phyloP scores from a whole-genome alignment of 805 yeast species.

The Lipomyces kockii region DNA sequence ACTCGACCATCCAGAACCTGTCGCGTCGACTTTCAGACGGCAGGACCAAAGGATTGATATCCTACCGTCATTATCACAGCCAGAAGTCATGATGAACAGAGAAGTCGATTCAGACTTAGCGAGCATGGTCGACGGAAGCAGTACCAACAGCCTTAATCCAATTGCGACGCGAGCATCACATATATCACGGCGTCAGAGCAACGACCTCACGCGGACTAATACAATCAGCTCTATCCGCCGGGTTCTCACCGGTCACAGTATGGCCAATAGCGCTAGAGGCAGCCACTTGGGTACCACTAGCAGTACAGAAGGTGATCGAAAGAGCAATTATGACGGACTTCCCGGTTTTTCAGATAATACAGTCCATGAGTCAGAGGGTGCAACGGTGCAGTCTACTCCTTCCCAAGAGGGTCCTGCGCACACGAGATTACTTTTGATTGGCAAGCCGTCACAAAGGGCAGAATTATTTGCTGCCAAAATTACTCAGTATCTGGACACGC shows the following conservation, averaged over 20 bases:
- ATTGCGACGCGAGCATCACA: constrained; percentile 5
- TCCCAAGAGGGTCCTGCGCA: neutral
- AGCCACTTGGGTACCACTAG: neutral
- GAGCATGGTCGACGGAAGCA: constrained; percentile 17
- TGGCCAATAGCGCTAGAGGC: neutral
- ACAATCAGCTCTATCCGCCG: constrained; percentile 9
- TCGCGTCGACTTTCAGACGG: neutral
- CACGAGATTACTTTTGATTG: constrained; percentile 11
- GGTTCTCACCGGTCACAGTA: constrained; percentile 11
- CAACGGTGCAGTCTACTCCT: neutral
- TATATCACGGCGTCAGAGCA: constrained; percentile 4
- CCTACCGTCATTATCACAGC: constrained; percentile 5
- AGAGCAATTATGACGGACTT: neutral
- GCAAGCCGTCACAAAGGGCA: constrained; percentile 31
- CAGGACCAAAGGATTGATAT: neutral
- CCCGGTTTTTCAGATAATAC: neutral
- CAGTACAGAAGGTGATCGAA: neutral
- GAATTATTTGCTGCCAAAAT: constrained; percentile 32
- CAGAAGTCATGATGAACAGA: constrained; percentile 13
- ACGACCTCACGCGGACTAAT: constrained; percentile 10
- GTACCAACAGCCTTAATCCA: constrained; percentile 5
- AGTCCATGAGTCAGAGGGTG: neutral
- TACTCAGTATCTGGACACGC: constrained; percentile 33
- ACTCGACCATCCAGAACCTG: constrained; percentile 2
- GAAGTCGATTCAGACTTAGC: constrained; percentile 14